phyloP scores from a whole-genome alignment of 805 yeast genomes.

The Pichia californica region DNA sequence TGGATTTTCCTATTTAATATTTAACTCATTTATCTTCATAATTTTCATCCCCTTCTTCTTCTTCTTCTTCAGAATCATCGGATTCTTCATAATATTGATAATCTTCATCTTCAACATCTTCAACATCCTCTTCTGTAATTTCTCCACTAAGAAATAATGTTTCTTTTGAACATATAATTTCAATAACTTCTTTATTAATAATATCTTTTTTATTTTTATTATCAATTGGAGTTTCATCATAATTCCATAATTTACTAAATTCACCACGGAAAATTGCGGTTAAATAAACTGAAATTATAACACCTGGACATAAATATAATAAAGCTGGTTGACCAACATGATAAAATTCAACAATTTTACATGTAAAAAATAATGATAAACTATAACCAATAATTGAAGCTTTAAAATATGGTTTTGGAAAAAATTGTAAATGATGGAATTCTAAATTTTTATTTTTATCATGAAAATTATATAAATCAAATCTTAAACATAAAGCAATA shows the following conservation, averaged over 20 bases:
- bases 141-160: conserved; percentile 20
- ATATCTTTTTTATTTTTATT: background rate
- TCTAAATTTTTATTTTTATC: conserved; percentile 25
- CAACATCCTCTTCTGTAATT: conserved; percentile 20
- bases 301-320: conserved; percentile 51
- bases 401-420: conserved; percentile 40
- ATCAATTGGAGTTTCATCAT: conserved; percentile 23
- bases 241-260: conserved; percentile 34
- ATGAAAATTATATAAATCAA: conserved; percentile 41
- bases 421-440: conserved; percentile 35
- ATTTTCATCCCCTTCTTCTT: background rate
- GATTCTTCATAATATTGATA: conserved; percentile 9
- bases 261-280: conserved; percentile 39
- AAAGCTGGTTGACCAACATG: conserved; percentile 61
- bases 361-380: conserved; percentile 39
- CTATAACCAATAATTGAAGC: conserved; percentile 42
- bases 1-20: no score
- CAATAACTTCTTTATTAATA: conserved; percentile 11
- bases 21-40: background rate
- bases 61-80: conserved; percentile 5
- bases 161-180: conserved; percentile 20
- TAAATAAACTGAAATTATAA: conserved; percentile 29
- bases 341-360: conserved; percentile 32
- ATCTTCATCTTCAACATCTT: conserved; percentile 21
- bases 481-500: conserved; percentile 46